Base-by-base conservation (phyloP, 495 filamentous ascomycete species). In the Clavariopsis aquatica region DNA sequence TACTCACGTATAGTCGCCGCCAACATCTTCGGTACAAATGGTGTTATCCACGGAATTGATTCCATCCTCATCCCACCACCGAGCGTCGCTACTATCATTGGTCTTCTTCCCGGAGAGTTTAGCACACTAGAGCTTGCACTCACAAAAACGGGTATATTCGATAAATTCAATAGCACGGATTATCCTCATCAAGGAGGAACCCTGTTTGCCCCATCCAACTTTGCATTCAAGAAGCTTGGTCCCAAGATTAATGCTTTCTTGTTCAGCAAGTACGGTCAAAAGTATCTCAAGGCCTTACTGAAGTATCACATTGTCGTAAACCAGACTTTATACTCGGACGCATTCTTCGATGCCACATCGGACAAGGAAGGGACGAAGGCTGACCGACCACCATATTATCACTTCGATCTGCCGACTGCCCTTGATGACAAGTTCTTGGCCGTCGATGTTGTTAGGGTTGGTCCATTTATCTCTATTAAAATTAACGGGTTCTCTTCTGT, bases 271-370 rank as follows among this genome's bases (percentile, higher is more conserved):
- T 78, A 76, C 41, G 92, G 92, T 1, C 76, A 77, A 60, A 82
- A 84, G 65, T 93, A 87, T 69, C 79, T 96, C n/a, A 82, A 80
- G 60, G 87, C 88, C 0, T 72, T 96, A 54, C 76, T 96, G 22
- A 75, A 86, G 74, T 96, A 95, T 74, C 90, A 95, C 71, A 74
- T 93, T 65, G 87, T 92, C 0, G 79, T 79, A 6, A 84, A 88
- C 65, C 81, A 86, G 67, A 93, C 90, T 1, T 75, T 97, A 2
- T 96, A 96, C 74, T 88, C 87, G 20, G 93, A 96, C 75, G 88
- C 82, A 19, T 89, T 80, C 69, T 91, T 91, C 74, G 79, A 81
- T 12, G 64, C 71, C n/a, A 70, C 75, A 0, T 45, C 19, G 13
- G 76, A 78, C 54, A 68, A 57, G 8, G 36, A 51, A 0, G 52